These are phyloP conservation scores for Bacidia rubella DNA, from an alignment of 495 filamentous ascomycete species.

Conservation along the genomic window DNA sequence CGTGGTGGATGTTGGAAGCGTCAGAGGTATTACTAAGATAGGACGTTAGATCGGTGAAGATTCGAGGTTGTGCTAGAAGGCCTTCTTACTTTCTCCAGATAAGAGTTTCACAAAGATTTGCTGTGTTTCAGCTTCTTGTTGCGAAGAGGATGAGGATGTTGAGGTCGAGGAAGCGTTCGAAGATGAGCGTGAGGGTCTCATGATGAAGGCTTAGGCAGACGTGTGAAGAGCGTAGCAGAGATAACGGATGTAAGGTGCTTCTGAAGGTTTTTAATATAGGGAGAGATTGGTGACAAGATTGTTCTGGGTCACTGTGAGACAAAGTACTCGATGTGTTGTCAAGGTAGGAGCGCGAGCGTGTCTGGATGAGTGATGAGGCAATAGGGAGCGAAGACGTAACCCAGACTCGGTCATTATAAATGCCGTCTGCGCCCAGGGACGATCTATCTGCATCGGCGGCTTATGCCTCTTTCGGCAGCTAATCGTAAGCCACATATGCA, in stretches of 20 bases:
- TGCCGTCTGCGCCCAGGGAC: background rate
- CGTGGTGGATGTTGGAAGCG: conserved; percentile 23
- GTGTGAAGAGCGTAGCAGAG: background rate
- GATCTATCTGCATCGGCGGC: background rate
- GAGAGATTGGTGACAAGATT: background rate
- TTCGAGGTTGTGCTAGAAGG: conserved; percentile 13
- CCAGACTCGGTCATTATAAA: background rate
- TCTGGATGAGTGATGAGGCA: too few relatives aligned
- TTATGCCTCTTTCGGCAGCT: background rate
- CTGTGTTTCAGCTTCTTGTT: conserved; percentile 8
- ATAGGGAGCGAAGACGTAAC: too few relatives aligned
- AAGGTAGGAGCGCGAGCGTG: too few relatives aligned
- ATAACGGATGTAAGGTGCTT: background rate
- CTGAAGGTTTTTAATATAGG: too few relatives aligned
- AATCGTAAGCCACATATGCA: background rate
- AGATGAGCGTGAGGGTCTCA: conserved; percentile 17
- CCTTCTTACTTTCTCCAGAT: conserved; percentile 18
- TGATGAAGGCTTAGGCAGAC: conserved; percentile 1
- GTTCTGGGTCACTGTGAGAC: too few relatives aligned
- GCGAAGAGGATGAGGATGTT: conserved; percentile 1
- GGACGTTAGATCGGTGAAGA: conserved; percentile 16
- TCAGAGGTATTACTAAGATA: conserved; percentile 15
- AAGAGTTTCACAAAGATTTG: conserved; percentile 20
- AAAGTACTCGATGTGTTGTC: too few relatives aligned
- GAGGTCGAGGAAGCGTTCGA: conserved; percentile 15